phyloP scores from a whole-genome alignment of 257 asterid genomes.

The Verbascum thapsus region DNA sequence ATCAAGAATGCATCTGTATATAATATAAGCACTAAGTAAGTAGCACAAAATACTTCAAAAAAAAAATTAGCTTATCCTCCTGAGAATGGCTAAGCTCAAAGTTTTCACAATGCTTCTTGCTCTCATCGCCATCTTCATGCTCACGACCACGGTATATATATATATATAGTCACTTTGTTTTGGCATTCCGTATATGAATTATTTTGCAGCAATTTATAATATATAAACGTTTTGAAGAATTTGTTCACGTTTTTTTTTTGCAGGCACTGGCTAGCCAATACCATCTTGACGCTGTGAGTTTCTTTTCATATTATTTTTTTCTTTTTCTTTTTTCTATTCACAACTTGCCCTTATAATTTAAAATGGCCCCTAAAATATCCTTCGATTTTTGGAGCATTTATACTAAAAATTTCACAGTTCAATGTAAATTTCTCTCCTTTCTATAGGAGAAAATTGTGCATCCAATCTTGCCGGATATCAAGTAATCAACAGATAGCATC shows the following conservation, averaged over 20 bases:
- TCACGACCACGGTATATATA: conserved; percentile 32
- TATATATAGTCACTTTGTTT: not conserved
- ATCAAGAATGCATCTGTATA: not conserved
- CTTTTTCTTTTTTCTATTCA: too few relatives aligned
- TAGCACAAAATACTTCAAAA: not conserved
- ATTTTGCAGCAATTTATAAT: not conserved
- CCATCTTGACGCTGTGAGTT: conserved; percentile 38
- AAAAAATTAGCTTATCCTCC: not conserved
- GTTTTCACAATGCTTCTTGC: conserved; percentile 39
- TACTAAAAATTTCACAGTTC: too few relatives aligned
- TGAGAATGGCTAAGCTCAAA: conserved; percentile 45
- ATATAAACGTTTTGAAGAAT: not conserved
- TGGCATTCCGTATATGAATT: not conserved
- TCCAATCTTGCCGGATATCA: too few relatives aligned
- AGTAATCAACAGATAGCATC: too few relatives aligned
- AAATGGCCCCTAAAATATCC: too few relatives aligned
- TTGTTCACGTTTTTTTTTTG: not conserved
- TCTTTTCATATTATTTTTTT: not conserved
- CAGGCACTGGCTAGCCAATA: conserved; percentile 36
- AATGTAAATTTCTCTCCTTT: too few relatives aligned
- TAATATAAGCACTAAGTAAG: conserved; percentile 2
- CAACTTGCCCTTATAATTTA: too few relatives aligned
- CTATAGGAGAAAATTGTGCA: too few relatives aligned
- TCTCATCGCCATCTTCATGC: conserved; percentile 39
- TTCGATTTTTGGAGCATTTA: too few relatives aligned